These are phyloP conservation scores for Ophiostoma novo-ulmi DNA, from an alignment of 2,329 filamentous ascomycete species.

Conservation along the genomic window DNA sequence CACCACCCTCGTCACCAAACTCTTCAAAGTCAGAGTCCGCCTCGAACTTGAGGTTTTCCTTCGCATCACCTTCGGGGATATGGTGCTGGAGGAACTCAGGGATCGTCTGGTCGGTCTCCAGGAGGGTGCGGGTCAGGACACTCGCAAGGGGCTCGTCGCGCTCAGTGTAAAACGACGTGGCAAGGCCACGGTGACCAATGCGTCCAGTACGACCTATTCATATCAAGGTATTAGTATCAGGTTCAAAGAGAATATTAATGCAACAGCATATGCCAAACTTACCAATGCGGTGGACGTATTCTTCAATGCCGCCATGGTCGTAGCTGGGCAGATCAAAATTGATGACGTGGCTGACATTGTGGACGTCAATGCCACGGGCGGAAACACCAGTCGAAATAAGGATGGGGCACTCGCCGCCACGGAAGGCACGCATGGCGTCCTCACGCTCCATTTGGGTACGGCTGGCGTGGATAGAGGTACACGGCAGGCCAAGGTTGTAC, in stretches of 20 bases:
- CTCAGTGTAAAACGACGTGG: conserved; percentile 84
- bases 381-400: conserved; percentile 81
- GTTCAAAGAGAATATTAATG: neutral
- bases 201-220: conserved; percentile 77
- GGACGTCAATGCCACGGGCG: conserved; percentile 83
- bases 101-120: conserved; percentile 72
- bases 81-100: conserved; percentile 73
- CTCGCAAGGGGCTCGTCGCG: conserved; percentile 66
- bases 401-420: conserved; percentile 67
- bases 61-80: conserved; percentile 52
- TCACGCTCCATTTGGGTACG: conserved; percentile 89
- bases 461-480: conserved; percentile 81
- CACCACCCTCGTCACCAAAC: conserved; percentile 21
- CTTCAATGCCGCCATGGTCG: conserved; percentile 78
- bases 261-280: conserved; percentile 34
- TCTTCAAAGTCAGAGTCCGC: conserved; percentile 51
- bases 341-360: conserved; percentile 83
- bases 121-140: conserved; percentile 71
- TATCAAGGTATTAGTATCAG: conserved; percentile 24
- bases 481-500: conserved; percentile 73
- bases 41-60: conserved; percentile 49
- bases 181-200: conserved; percentile 80
- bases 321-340: conserved; percentile 81
- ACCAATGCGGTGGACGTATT: conserved; percentile 94
- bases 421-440: conserved; percentile 83